These are phyloP conservation scores for Haematococcus lacustris DNA, from an alignment of 139 green algal species.

Conservation along the genomic window DNA sequence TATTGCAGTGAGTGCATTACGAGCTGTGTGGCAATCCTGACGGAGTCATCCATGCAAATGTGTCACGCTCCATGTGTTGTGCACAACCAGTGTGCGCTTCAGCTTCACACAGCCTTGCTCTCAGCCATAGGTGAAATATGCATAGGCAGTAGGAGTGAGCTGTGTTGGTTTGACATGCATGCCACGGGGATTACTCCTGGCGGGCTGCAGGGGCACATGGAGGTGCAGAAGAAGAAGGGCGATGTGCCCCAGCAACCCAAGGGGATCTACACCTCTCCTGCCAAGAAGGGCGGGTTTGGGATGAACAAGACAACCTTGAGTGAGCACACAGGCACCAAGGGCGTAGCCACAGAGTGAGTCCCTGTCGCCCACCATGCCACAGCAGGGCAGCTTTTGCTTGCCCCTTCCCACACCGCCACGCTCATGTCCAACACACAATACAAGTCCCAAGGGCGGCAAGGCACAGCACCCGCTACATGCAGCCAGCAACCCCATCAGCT, in stretches of 20 bases:
- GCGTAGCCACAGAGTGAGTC: constrained; percentile 28
- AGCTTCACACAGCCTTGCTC: not conserved
- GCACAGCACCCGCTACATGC: no score
- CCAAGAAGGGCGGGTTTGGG: constrained; percentile 51
- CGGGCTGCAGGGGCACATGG: no score
- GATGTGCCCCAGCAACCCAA: constrained; percentile 30
- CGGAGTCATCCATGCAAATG: not conserved
- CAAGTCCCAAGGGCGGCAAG: no score
- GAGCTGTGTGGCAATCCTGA: not conserved
- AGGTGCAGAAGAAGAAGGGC: constrained; percentile 35
- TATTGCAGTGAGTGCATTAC: constrained; percentile 20
- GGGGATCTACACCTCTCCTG: constrained; percentile 51
- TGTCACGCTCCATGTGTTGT: not conserved
- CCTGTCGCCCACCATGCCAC: no score
- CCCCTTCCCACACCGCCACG: no score
- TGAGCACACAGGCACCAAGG: constrained; percentile 18
- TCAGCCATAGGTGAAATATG: not conserved
- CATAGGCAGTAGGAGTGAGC: not conserved
- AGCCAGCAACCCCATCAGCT: no score
- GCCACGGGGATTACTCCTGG: no score
- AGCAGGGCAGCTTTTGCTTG: no score
- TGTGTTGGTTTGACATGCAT: not conserved
- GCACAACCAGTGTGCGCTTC: not conserved
- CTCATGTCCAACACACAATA: no score
- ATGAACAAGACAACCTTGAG: constrained; percentile 43